Evolutionary conservation across 1,284 basidiomycete genomes (phyloP).

Genomic region (Xerocomus nothofagi): DNA sequence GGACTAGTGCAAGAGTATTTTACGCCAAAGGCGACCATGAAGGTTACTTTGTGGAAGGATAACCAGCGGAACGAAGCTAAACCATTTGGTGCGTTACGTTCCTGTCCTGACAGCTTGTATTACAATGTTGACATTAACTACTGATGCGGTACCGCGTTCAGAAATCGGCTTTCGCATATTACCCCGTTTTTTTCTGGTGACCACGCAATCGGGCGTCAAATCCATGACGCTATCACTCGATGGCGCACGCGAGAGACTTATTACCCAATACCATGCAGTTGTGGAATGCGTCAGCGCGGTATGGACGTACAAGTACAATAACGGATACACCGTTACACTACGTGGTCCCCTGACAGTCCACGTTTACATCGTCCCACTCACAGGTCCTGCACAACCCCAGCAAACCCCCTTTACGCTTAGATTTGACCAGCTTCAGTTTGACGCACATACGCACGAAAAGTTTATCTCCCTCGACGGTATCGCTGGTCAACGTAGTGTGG

Average conservation of each 20-base stretch:
- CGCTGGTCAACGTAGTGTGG: slow-evolving; percentile 43
- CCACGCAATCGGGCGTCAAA: slow-evolving; percentile 75
- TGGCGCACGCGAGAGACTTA: slow-evolving; percentile 63
- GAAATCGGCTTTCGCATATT: slow-evolving; percentile 75
- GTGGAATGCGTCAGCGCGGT: slow-evolving; percentile 67
- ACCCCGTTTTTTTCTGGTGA: slow-evolving; percentile 80
- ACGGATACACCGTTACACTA: slow-evolving; percentile 72
- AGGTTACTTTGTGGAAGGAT: slow-evolving; percentile 79
- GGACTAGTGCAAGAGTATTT: slow-evolving; percentile 64
- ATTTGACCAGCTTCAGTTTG: slow-evolving; percentile 69
- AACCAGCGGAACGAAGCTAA: slow-evolving; percentile 73
- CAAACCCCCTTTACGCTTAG: slow-evolving; percentile 42
- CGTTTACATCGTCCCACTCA: slow-evolving; percentile 44
- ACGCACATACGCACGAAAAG: slow-evolving; percentile 68
- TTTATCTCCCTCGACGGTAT: slow-evolving; percentile 62
- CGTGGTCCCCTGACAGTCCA: slow-evolving; percentile 68
- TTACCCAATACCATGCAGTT: slow-evolving; percentile 48
- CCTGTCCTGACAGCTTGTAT: neutral
- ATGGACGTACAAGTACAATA: slow-evolving; percentile 76
- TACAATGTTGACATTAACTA: slow-evolving; percentile 13
- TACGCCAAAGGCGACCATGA: slow-evolving; percentile 62
- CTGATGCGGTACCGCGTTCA: slow-evolving; percentile 33
- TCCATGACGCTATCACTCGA: slow-evolving; percentile 73
- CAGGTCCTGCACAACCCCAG: slow-evolving; percentile 22
- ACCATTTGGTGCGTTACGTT: slow-evolving; percentile 61